Percentiles rank a stretch among this genome's conserved stretches.
phyloP scores from a whole-genome alignment of 2,329 filamentous ascomycete genomes.

The Triangularia verruculosa region DNA sequence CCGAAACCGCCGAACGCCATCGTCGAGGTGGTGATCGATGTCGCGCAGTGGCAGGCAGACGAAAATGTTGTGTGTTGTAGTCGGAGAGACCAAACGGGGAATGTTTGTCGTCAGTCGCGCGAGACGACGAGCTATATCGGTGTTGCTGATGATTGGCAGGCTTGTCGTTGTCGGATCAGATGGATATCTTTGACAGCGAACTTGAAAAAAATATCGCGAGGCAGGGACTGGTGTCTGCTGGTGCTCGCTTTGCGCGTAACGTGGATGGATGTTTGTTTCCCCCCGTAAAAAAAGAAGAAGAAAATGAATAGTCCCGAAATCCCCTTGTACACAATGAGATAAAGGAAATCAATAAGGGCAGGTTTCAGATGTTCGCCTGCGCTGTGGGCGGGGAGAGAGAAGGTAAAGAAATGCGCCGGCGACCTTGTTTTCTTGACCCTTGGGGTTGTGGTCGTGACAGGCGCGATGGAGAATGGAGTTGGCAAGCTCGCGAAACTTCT shows the following conservation, averaged over 20 bases:
- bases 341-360: constrained; percentile 1
- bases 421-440: not conserved
- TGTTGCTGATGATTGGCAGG: not conserved
- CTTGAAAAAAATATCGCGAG: not conserved
- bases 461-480: constrained; percentile 7
- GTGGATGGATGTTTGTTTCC: constrained; percentile 1
- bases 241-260: not conserved
- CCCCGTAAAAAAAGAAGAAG: not conserved
- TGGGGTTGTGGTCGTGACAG: not conserved
- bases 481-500: constrained; percentile 7
- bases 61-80: not conserved
- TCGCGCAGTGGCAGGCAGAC: constrained; percentile 9
- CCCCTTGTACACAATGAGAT: not conserved
- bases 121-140: not conserved
- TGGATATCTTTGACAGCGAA: not conserved
- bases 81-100: not conserved
- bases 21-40: constrained; percentile 26
- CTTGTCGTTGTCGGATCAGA: not conserved
- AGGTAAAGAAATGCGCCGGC: not conserved
- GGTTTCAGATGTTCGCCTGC: not conserved
- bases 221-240: not conserved
- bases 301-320: not conserved
- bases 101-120: not conserved
- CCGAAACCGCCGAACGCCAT: constrained; percentile 58
- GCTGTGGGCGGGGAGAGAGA: not conserved